phyloP scores from a whole-genome alignment of 2,329 filamentous ascomycete species.

The Scedosporium apiospermum region DNA sequence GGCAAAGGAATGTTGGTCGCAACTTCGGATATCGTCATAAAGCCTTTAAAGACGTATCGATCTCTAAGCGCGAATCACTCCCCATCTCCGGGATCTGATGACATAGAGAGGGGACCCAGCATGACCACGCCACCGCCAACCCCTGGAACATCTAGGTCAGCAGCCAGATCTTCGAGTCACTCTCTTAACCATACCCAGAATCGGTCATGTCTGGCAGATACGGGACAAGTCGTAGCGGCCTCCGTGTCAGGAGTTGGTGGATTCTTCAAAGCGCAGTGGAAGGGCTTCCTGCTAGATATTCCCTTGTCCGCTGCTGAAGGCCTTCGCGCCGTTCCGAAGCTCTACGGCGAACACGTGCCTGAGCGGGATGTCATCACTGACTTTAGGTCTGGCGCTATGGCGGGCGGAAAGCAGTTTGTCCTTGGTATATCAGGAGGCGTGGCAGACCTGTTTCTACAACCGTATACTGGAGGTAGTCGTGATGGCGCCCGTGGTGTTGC shows the following conservation, averaged over 20 bases:
- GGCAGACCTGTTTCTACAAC: conserved; percentile 31
- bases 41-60: conserved; percentile 11
- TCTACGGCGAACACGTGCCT: conserved; percentile 31
- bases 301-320: conserved; percentile 40
- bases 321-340: conserved; percentile 40
- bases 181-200: background rate
- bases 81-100: background rate
- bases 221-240: conserved; percentile 6
- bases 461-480: conserved; percentile 13
- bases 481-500: conserved; percentile 29
- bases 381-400: conserved; percentile 31
- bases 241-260: conserved; percentile 19
- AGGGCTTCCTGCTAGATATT: conserved; percentile 33
- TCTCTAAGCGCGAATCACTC: background rate
- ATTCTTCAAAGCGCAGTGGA: conserved; percentile 24
- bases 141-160: background rate
- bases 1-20: conserved; percentile 10
- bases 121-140: conserved; percentile 1
- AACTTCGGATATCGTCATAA: conserved; percentile 11
- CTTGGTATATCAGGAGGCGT: conserved; percentile 33
- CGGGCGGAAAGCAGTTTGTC: conserved; percentile 32
- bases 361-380: conserved; percentile 32
- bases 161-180: background rate
- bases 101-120: background rate
- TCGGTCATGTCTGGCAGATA: background rate